Conservation (phyloP, 805 yeast species). For the Candida maltosa region DNA sequence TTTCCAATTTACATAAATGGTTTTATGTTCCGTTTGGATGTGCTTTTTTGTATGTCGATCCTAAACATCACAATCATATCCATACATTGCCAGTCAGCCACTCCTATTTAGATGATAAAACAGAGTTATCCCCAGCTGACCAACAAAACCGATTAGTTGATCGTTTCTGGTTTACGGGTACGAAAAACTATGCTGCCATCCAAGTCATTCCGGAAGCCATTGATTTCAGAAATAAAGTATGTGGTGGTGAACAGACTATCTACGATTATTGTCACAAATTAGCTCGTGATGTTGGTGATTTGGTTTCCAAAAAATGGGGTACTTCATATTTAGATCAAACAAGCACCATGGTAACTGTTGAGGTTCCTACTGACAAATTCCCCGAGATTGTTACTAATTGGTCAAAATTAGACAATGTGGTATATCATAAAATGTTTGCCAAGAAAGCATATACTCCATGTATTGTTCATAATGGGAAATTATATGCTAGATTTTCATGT, state of each 20-base stretch:
- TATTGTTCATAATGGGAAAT: constrained; percentile 31
- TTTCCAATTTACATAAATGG: constrained; percentile 73
- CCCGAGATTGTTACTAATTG: constrained; percentile 4
- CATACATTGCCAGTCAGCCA: constrained; percentile 62
- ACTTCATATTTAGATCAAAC: constrained; percentile 33
- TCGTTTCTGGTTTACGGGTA: constrained; percentile 51
- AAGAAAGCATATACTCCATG: constrained; percentile 50
- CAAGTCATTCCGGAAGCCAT: constrained; percentile 45
- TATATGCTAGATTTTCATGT: constrained; percentile 48
- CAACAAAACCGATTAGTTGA: constrained; percentile 30
- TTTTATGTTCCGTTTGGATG: constrained; percentile 53
- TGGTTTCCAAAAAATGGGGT: constrained; percentile 38
- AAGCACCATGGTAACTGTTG: constrained; percentile 44
- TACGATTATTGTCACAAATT: constrained; percentile 44
- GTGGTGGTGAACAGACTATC: constrained; percentile 61
- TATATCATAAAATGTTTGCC: constrained; percentile 7
- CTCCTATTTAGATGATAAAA: constrained; percentile 34
- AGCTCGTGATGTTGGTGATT: constrained; percentile 41
- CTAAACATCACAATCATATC: constrained; percentile 44
- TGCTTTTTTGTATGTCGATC: constrained; percentile 57
- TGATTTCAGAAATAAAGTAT: constrained; percentile 48
- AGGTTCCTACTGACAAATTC: constrained; percentile 27
- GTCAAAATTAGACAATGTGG: constrained; percentile 3
- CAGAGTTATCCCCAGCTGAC: constrained; percentile 15
- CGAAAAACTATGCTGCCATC: constrained; percentile 44